These are phyloP conservation scores for Excoecaria cochinchinensis DNA, from an alignment of 345 rosid genomes.

Conservation along the genomic window DNA sequence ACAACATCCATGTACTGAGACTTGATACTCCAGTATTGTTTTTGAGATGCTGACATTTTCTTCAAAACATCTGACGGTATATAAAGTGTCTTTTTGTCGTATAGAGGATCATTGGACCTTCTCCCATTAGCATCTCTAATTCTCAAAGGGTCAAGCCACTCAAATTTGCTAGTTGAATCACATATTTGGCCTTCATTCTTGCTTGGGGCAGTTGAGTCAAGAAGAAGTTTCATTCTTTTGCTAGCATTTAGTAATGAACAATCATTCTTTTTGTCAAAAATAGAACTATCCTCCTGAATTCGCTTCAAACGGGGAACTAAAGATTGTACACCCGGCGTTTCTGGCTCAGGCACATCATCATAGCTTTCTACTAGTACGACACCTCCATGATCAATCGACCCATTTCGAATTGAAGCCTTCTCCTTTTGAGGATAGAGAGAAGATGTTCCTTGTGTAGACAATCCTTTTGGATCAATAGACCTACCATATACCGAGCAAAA, in stretches of 20 bases:
- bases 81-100: constrained; percentile 69
- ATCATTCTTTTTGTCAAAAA: constrained; percentile 29
- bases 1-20: constrained; percentile 84
- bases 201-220: constrained; percentile 33
- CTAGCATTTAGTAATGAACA: constrained; percentile 36
- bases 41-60: constrained; percentile 90
- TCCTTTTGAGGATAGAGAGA: constrained; percentile 30
- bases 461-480: constrained; percentile 16
- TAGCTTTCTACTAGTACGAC: constrained; percentile 23
- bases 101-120: constrained; percentile 75
- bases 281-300: constrained; percentile 48
- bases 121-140: constrained; percentile 78
- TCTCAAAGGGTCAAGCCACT: constrained; percentile 76
- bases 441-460: constrained; percentile 19
- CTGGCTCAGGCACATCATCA: constrained; percentile 57
- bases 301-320: constrained; percentile 64
- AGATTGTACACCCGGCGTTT: constrained; percentile 68
- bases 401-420: constrained; percentile 21
- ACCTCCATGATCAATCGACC: constrained; percentile 22
- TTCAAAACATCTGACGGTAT: constrained; percentile 68
- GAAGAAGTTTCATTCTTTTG: constrained; percentile 59
- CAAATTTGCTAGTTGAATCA: constrained; percentile 68
- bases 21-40: constrained; percentile 87
- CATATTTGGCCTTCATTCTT: constrained; percentile 35
- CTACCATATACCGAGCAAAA: constrained; percentile 29